Percentiles rank a stretch among this genome's conserved stretches.
Conservation (phyloP, 1,139 yeast genomes). For the Protomyces lactucae-debilis region DNA sequence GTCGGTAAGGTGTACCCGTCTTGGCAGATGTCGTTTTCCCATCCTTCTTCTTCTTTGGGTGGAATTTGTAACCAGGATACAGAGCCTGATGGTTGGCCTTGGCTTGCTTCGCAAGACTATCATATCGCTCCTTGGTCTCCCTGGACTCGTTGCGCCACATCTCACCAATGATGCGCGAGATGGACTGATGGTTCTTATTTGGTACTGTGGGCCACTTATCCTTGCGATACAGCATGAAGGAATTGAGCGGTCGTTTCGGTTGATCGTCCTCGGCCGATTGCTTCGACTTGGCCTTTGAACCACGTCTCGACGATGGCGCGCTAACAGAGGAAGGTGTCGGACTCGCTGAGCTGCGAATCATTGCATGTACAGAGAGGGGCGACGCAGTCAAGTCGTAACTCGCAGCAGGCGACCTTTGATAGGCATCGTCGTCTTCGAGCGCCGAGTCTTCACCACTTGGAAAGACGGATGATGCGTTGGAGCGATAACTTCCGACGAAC, state of each 20-base stretch:
- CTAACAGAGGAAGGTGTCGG: background rate
- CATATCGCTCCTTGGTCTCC: constrained; percentile 28
- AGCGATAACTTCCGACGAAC: background rate
- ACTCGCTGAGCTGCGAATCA: background rate
- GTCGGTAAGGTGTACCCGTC: background rate
- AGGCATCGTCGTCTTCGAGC: background rate
- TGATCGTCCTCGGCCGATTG: background rate
- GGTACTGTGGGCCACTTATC: constrained; percentile 32
- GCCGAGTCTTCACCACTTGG: background rate
- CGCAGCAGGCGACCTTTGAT: background rate
- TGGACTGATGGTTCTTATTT: constrained; percentile 43
- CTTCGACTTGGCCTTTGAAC: background rate
- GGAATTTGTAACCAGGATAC: constrained; percentile 30
- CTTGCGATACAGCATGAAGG: constrained; percentile 48
- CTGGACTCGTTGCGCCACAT: constrained; percentile 41
- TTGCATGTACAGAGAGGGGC: background rate
- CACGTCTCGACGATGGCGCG: background rate
- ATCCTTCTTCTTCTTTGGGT: constrained; percentile 28
- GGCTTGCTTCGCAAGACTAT: constrained; percentile 26
- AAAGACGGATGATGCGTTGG: background rate
- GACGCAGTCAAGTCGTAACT: background rate
- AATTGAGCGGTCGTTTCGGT: constrained; percentile 49
- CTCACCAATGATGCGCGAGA: constrained; percentile 46
- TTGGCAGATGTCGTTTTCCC: background rate
- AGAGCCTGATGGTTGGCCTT: constrained; percentile 23